Base-by-base conservation (phyloP, 768 basidiomycete genomes). In the Asterophora parasitica region DNA sequence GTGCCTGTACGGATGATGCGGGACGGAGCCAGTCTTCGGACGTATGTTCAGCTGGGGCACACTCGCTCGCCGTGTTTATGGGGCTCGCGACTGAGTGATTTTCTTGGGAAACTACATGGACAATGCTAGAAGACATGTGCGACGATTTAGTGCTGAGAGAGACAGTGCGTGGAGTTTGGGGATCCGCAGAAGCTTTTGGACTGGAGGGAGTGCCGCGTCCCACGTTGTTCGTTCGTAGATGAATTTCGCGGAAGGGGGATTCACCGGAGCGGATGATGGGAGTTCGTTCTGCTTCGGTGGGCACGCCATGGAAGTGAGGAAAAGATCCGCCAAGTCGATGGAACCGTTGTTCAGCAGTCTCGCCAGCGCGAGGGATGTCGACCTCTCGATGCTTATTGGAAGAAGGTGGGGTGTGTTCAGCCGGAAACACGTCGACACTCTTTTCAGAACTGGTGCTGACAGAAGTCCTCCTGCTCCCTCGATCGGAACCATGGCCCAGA, bases 201-300 rank as follows among this genome's bases (percentile, higher is more conserved):
- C 46, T 56, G 44, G 6, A 32, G 35, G 45, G 32, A n/a, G 23
- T 11, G 26, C 31, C 13, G 15, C 27, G 28, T n/a, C 37, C 34
- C 9, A 48, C 8, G 32, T 56, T 56, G 33, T 33, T 39, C 13
- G 42, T 46, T 44, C 31, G 42, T 35, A 31, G 42, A 41, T 49
- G 49, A 23, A 46, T 47, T 28, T 56, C 52, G 27, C 42, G 54
- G 36, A 50, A 52, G 36, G 48, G 50, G 9, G 46, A 48, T 36
- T 49, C 43, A 6, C 48, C 52, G 39, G 48, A 44, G 31, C 38
- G 34, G 6, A 36, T 5, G 19, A 38, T 39, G 23, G 45, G 36
- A 12, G 46, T 42, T 19, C 20, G 31, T 23, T 16, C 7, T 10
- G 33, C 23, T 28, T 41, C 34, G n/a, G 28, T 15, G n/a, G 38